These are phyloP conservation scores for Ophiostoma sp. DNA, from an alignment of 2,329 filamentous ascomycete species.

Conservation along the genomic window DNA sequence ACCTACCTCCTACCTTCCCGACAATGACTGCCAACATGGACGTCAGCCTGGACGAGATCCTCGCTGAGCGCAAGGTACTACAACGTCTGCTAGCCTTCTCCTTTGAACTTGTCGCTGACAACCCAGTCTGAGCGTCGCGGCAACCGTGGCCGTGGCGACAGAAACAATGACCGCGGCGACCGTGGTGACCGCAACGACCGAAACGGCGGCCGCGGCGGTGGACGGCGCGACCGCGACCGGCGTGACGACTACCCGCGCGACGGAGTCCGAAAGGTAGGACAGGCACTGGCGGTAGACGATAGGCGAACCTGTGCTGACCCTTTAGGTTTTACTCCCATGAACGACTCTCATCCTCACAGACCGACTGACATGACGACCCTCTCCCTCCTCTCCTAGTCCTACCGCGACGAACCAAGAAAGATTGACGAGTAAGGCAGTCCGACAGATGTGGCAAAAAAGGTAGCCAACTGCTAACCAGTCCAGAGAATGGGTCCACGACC, in stretches of 20 bases:
- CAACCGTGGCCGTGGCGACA: slow-evolving; percentile 17
- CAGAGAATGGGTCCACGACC: slow-evolving; percentile 94
- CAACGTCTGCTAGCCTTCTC: neutral
- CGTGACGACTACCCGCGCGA: slow-evolving; percentile 65
- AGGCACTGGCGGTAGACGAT: slow-evolving; percentile 32
- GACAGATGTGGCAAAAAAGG: neutral
- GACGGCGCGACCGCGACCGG: slow-evolving; percentile 36
- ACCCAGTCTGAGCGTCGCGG: slow-evolving; percentile 18
- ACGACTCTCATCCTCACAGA: neutral
- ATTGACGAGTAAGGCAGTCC: slow-evolving; percentile 64
- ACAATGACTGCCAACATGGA: slow-evolving; percentile 43
- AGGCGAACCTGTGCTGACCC: neutral
- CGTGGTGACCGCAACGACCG: slow-evolving; percentile 39
- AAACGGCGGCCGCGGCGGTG: slow-evolving; percentile 31
- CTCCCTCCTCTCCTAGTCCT: slow-evolving; percentile 52
- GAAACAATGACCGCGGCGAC: slow-evolving; percentile 6
- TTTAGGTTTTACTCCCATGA: neutral
- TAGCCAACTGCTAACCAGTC: neutral
- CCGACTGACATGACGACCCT: slow-evolving; percentile 39
- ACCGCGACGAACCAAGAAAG: slow-evolving; percentile 63
- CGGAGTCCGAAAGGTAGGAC: slow-evolving; percentile 81
- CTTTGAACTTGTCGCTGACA: too few species aligned
- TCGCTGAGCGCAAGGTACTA: slow-evolving; percentile 45
- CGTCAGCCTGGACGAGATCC: slow-evolving; percentile 58
- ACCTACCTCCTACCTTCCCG: neutral